Percentiles rank a stretch among this genome's conserved stretches.
These are phyloP conservation scores for Murraya paniculata DNA, from an alignment of 345 rosid genomes.

Conservation along the genomic window DNA sequence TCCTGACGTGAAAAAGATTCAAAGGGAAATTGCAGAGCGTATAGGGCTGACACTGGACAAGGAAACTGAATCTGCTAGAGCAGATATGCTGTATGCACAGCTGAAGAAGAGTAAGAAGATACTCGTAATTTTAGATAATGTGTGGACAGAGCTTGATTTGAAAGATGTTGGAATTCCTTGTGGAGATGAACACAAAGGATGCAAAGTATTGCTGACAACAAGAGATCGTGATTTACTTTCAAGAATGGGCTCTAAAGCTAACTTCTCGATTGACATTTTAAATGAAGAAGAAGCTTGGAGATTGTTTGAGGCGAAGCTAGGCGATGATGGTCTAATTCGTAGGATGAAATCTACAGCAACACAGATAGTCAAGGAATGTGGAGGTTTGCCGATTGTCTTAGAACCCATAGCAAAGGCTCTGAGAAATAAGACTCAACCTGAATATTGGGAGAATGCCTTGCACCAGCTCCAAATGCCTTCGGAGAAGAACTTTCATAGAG, in stretches of 20 bases:
- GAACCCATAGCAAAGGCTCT: too few relatives aligned
- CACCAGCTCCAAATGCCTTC: too few relatives aligned
- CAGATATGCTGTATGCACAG: not conserved
- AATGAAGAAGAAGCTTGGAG: not conserved
- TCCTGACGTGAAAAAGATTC: not conserved
- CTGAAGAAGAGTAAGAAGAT: not conserved
- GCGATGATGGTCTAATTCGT: not conserved
- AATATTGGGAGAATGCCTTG: not conserved
- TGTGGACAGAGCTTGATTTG: not conserved
- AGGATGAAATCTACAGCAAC: too few relatives aligned
- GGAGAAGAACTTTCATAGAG: too few relatives aligned
- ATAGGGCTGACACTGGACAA: not conserved
- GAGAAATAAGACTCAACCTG: too few relatives aligned
- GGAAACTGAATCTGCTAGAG: not conserved
- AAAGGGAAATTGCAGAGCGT: not conserved
- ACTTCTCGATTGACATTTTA: not conserved
- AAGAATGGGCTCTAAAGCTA: not conserved
- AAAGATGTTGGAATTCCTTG: not conserved
- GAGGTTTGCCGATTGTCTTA: too few relatives aligned
- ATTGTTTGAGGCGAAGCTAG: not conserved
- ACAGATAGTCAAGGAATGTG: too few relatives aligned
- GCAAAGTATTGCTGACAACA: too few relatives aligned
- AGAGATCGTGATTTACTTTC: not conserved
- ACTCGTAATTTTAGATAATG: not conserved
- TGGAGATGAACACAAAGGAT: not conserved